Base-by-base conservation (phyloP, 371 early-diverging fungal species). In the Mycotypha africana region DNA sequence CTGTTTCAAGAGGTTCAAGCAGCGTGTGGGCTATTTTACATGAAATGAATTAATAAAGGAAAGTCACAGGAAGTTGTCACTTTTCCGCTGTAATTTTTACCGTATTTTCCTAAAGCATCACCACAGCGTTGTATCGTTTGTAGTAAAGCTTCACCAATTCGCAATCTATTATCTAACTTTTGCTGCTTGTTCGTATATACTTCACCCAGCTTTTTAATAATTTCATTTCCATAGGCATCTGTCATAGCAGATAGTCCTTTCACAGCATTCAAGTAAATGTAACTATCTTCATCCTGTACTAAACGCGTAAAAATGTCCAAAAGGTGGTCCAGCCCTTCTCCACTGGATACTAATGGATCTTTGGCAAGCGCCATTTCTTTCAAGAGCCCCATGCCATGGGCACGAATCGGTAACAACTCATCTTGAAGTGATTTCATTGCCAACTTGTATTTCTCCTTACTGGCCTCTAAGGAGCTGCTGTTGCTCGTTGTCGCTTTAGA, bases 191-290 rank as follows among this genome's bases (percentile, higher is more conserved):
- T 76, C 5, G 63, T 56, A 60, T 95, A 93, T 33, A 86, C 78
- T 11, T 28, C 43, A 19, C 82, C 76, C 28, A 92, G 67, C 45
- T 76, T 79, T 23, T 57, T 49, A 33, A 95, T 69, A 26, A 90
- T 85, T 25, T 66, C 58, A 28, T 74, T 66, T 22, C 89, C 89
- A 53, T 89, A 84, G 7, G 77, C 70, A 54, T 93, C 94, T 5
- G 91, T 85, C 32, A 91, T 61, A 0, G 92, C 79, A 3, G 88
- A 76, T 7, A 92, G 65, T 0, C 92, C 90, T 44, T 88, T 88
- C 56, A 93, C 79, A 4, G 92, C 92, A 60, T 93, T 92, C 40
- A 93, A 71, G 49, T 93, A 92, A 19, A 92, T 81, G 47, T 85
- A 93, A 54, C 88, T 88, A 49, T 92, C 93, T 22, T 83, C 81